Evolutionary conservation across 2,329 filamentous ascomycete species (phyloP).

Genomic region (Xylariaceae sp.): DNA sequence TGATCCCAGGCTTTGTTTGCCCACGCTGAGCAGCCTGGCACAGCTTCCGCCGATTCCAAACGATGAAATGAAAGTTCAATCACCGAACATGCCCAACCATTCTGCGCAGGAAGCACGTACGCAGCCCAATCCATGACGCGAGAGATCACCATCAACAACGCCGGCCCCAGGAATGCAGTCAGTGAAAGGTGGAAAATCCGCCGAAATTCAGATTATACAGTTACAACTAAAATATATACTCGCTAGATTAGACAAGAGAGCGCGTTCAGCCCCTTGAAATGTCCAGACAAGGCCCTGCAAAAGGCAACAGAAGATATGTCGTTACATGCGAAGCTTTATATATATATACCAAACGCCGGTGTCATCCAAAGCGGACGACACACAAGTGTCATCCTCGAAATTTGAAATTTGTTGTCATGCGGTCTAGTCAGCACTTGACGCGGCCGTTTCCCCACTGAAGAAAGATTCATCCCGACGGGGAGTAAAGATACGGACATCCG

Average conservation of each 20-base stretch:
- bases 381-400: slow-evolving; percentile 10
- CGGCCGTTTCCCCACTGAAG: slow-evolving; percentile 9
- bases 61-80: no score
- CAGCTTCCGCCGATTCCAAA: no score
- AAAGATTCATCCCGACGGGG: slow-evolving; percentile 1
- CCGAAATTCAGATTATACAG: slow-evolving; percentile 30
- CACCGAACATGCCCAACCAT: no score
- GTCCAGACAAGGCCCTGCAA: slow-evolving; percentile 8
- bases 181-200: no score
- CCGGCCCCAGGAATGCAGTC: no score
- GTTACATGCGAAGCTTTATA: slow-evolving; percentile 19
- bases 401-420: no score
- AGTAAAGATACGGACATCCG: slow-evolving; percentile 13
- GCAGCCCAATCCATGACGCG: no score
- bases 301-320: slow-evolving; percentile 10
- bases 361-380: slow-evolving; percentile 13
- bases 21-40: no score
- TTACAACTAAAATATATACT: slow-evolving; percentile 28
- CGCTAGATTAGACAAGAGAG: no score
- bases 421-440: slow-evolving; percentile 21
- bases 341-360: slow-evolving; percentile 17
- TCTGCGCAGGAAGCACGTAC: no score
- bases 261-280: slow-evolving; percentile 10
- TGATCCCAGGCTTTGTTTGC: no score
- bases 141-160: no score